Percentiles rank a stretch among this genome's conserved stretches.
Evolutionary conservation across 2,329 filamentous ascomycete species (phyloP).

Genomic region (Coniochaeta hoffmannii): DNA sequence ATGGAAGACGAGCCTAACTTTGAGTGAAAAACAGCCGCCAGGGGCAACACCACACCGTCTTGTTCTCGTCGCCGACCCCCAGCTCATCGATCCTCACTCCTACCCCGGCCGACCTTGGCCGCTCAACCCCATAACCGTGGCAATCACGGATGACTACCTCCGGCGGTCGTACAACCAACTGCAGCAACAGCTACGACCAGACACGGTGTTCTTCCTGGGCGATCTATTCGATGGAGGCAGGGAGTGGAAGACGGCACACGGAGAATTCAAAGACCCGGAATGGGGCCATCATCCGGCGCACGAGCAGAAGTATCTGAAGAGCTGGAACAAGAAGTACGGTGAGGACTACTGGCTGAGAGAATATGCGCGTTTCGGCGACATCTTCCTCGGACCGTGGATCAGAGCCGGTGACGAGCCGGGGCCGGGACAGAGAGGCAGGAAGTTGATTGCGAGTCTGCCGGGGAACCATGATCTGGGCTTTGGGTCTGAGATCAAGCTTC

Average conservation of each 20-base stretch:
- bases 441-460: slow-evolving; percentile 76
- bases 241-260: slow-evolving; percentile 76
- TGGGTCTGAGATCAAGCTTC: slow-evolving; percentile 71
- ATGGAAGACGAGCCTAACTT: neutral
- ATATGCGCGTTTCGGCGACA: slow-evolving; percentile 75
- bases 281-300: slow-evolving; percentile 47
- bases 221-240: slow-evolving; percentile 93
- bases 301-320: slow-evolving; percentile 50
- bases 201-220: slow-evolving; percentile 84
- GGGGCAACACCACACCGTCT: slow-evolving; percentile 76
- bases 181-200: slow-evolving; percentile 68
- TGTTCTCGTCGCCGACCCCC: slow-evolving; percentile 80
- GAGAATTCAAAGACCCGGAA: slow-evolving; percentile 49
- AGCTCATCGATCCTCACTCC: slow-evolving; percentile 90
- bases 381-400: slow-evolving; percentile 71
- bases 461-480: slow-evolving; percentile 96
- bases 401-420: slow-evolving; percentile 46
- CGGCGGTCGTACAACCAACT: slow-evolving; percentile 73
- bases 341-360: slow-evolving; percentile 81
- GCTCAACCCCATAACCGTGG: slow-evolving; percentile 43
- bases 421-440: slow-evolving; percentile 58
- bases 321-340: slow-evolving; percentile 68
- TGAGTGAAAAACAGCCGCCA: slow-evolving; percentile 51
- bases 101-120: slow-evolving; percentile 72
- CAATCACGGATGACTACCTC: slow-evolving; percentile 83